Base-by-base conservation (phyloP, 495 filamentous ascomycete species). In the Aspergillus leporis region DNA sequence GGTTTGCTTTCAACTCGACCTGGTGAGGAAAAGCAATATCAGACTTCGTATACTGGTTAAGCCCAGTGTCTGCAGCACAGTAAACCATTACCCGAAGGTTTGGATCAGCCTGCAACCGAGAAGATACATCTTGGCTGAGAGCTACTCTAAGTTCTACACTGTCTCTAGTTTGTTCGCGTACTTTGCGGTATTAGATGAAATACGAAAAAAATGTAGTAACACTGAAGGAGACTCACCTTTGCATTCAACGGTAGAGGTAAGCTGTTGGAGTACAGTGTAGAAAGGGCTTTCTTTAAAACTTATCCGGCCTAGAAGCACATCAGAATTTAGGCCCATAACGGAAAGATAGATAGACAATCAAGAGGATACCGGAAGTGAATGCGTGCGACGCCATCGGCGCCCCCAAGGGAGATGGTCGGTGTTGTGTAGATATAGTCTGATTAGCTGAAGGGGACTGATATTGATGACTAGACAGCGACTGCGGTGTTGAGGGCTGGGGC, bases 21-120 rank as follows among this genome's bases (percentile, higher is more conserved):
- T 97, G 91, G 60, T 92, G 85, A 0, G 94, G 94, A 63, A 98
- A 98, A 1, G 89, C 77, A 36, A 98, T 86, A 59, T 98, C 92
- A 5, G 79, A 77, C 58, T 77, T 80, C 23, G 75, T 86, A 79
- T 71, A 85, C 18, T 69, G 82, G 62, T 58, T 77, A 36, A 81
- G 82, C n/a, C 74, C 74, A 62, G 73, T 75, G 19, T 83, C 81
- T 50, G 79, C 78, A 5, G 89, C 88, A 58, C 91, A 94, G 66
- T 92, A 96, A 14, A 97, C 77, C 86, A 97, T 90, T 43, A 93
- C 77, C 40, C 83, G 80, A 40, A 86, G 66, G 40, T 81, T 75
- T 0, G 72, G 67, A 53, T 92, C 86, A 12, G 57, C 69, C 53
- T 72, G 72, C 60, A 88, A 72, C 55, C 71, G 76, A 53, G 78